These are phyloP conservation scores for Agapanthus africanus DNA, from an alignment of 106 monocot genomes.

Conservation along the genomic window DNA sequence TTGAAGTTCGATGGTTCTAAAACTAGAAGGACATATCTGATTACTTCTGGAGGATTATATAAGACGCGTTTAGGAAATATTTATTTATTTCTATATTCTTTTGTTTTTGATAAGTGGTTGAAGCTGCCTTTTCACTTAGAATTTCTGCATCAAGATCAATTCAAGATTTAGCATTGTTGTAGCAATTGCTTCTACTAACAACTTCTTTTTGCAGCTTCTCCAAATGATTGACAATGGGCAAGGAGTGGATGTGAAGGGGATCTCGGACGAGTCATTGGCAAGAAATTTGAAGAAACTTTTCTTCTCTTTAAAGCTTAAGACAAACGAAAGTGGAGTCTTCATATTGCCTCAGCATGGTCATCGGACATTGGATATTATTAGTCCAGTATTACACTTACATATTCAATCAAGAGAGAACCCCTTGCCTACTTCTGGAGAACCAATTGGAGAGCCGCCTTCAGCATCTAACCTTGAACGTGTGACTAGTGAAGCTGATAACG, in stretches of 20 bases:
- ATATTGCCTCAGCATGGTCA: conserved; percentile 35
- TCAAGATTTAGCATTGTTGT: too few relatives aligned
- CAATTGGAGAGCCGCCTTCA: conserved; percentile 13
- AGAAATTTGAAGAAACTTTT: conserved; percentile 70
- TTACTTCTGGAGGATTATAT: too few relatives aligned
- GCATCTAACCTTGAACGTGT: conserved; percentile 8
- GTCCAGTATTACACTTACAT: conserved; percentile 25
- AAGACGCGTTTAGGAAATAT: too few relatives aligned
- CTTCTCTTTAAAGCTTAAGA: conserved; percentile 47
- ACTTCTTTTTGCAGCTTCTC: conserved; percentile 49
- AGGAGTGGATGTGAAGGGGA: conserved; percentile 71
- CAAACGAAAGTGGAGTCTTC: conserved; percentile 48
- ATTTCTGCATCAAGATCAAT: too few relatives aligned
- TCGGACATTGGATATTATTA: conserved; percentile 49
- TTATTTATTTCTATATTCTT: too few relatives aligned
- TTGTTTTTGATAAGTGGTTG: too few relatives aligned
- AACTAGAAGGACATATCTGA: too few relatives aligned
- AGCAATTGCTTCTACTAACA: background rate
- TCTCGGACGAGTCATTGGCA: conserved; percentile 53
- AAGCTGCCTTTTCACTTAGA: too few relatives aligned
- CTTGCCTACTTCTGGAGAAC: conserved; percentile 1
- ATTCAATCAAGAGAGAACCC: conserved; percentile 18
- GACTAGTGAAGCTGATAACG: conserved; percentile 11
- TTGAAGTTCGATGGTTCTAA: too few relatives aligned
- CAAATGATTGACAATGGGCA: conserved; percentile 89